Conservation (phyloP, 331 rosid genomes). For the Arachis monticola region DNA sequence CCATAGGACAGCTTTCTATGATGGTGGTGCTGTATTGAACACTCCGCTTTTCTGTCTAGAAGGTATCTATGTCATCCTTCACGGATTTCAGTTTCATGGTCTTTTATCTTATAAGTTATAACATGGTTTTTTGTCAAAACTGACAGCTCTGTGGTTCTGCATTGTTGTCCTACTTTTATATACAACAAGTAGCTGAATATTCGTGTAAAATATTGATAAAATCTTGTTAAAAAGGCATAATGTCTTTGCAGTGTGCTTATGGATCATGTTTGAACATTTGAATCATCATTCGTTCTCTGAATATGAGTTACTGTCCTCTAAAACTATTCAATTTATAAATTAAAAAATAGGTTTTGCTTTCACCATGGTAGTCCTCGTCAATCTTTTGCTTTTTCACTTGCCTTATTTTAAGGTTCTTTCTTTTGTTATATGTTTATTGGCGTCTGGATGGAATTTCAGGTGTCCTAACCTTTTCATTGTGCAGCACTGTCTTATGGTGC, state of each 20-base stretch:
- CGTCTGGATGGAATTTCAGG: background rate
- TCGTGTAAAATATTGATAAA: background rate
- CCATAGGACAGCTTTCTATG: constrained; percentile 66
- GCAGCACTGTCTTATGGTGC: constrained; percentile 17
- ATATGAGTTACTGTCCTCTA: background rate
- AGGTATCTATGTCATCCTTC: constrained; percentile 46
- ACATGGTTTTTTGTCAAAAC: background rate
- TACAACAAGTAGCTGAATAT: constrained; percentile 7
- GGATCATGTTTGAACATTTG: background rate
- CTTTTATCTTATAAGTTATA: background rate
- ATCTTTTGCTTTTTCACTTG: background rate
- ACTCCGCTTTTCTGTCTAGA: constrained; percentile 70
- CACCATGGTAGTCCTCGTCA: background rate
- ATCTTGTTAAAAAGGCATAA: background rate
- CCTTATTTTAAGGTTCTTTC: background rate
- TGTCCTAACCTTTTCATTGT: background rate
- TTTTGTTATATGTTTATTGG: background rate
- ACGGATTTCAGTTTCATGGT: background rate
- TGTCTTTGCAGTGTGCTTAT: background rate
- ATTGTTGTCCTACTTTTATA: constrained; percentile 1
- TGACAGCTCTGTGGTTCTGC: background rate
- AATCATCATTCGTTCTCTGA: background rate
- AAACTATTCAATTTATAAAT: background rate
- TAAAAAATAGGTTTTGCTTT: background rate
- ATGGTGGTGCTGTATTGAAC: constrained; percentile 66